Percentiles rank a stretch among this genome's conserved stretches.
phyloP scores from a whole-genome alignment of 179 eudicot genomes.

The Spergularia azorica region DNA sequence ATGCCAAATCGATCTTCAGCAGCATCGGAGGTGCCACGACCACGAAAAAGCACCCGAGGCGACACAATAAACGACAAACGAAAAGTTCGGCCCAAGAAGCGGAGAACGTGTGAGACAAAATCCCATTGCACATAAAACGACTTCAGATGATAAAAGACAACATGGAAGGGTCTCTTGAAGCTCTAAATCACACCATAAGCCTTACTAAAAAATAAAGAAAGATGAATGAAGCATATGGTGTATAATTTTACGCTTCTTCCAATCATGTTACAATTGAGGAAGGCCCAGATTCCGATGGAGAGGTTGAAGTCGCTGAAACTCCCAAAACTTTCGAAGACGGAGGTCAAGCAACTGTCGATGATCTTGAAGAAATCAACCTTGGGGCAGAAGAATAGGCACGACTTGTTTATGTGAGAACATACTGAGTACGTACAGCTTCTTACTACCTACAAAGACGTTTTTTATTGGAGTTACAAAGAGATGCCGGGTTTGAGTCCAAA shows the following conservation, averaged over 20 bases:
- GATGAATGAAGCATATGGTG: neutral
- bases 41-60: neutral
- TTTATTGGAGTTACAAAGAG: neutral
- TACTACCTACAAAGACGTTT: neutral
- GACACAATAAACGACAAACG: neutral
- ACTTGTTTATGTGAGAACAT: neutral
- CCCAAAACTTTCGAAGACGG: neutral
- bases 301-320: neutral
- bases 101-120: neutral
- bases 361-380: conserved; percentile 9
- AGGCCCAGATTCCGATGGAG: neutral
- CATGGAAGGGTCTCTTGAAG: neutral
- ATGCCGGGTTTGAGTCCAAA: conserved; percentile 3
- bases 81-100: too few species aligned
- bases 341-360: conserved; percentile 5
- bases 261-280: neutral
- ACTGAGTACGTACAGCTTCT: neutral
- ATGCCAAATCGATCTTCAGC: neutral
- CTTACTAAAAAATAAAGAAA: neutral
- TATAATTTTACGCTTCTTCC: neutral
- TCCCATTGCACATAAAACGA: neutral
- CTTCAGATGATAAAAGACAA: neutral
- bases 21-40: neutral
- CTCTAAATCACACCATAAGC: neutral
- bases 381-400: neutral